Evolutionary conservation across 2,329 filamentous ascomycete species (phyloP).

Genomic region (Neofusicoccum umdonicola): DNA sequence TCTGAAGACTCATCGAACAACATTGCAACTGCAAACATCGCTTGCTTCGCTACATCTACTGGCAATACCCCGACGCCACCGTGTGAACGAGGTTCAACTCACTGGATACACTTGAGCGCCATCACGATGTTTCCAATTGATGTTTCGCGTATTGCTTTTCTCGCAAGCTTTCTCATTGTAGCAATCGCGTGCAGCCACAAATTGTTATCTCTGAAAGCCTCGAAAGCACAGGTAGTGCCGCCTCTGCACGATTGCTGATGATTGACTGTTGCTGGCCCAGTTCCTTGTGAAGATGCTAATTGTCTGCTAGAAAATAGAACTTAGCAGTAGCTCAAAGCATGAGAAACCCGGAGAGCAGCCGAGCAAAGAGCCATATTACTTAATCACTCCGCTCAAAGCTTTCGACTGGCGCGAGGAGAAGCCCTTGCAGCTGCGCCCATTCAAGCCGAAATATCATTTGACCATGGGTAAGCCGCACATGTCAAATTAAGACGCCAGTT

Average conservation of each 20-base stretch:
- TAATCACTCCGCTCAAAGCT: constrained; percentile 46
- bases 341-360: neutral
- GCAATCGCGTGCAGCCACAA: neutral
- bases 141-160: neutral
- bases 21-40: neutral
- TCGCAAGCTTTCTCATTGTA: neutral
- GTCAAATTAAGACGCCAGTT: neutral
- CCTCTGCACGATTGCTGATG: neutral
- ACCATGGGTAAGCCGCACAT: constrained; percentile 56
- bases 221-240: neutral
- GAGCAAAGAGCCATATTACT: constrained; percentile 34
- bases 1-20: neutral
- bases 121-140: neutral
- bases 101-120: neutral
- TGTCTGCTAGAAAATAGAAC: neutral
- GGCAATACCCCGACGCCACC: neutral
- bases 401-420: constrained; percentile 53
- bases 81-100: no score
- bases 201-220: neutral
- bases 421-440: constrained; percentile 55
- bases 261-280: neutral
- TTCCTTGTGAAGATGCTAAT: neutral
- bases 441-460: constrained; percentile 61
- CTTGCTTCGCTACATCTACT: neutral
- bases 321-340: neutral